Base-by-base conservation (phyloP, 345 rosid species). In the Gossypium arboreum region DNA sequence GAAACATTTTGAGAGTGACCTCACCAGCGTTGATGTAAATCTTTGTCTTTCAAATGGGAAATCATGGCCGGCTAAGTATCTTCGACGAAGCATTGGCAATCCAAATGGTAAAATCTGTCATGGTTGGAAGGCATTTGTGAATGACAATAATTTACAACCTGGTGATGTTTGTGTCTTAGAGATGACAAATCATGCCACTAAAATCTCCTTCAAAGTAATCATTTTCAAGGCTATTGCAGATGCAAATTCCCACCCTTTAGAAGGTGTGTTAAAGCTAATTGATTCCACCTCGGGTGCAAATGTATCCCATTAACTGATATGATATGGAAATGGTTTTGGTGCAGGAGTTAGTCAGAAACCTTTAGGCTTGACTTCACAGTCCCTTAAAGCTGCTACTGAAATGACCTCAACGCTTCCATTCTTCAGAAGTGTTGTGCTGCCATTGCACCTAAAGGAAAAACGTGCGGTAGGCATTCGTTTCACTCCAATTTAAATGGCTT, bases 21-120 rank as follows among this genome's bases (percentile, higher is more conserved):
- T 12, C 7, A 66, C 17, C 54, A 44, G 34, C 2, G 10, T 44
- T 12, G 52, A 65, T 20, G 25, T 65, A 11, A 12, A 2, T 10
- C 52, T 65, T 9, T 63, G 68, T 65, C 52, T 66, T 44, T 6
- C 71, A 12, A 66, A 66, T 12, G 70, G 71, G 55, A 66, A 66
- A 66, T 65, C 70, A 43, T 65, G 70, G 70, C 29, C 17, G 5
- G 70, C 52, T 18, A 16, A 44, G n/a, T 66, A 66, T 27, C 54
- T 7, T 66, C 54, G 45, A 8, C n/a, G 29, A 44, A 66, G 52
- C 29, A 20, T 1, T 44, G n/a, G 54, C 45, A 12, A 2, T 5
- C 71, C n/a, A 45, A 44, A 66, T 44, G 71, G 54, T 20, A 66
- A 29, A 45, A 66, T 66, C n/a, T 20, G 54, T 45, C 20, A 45